Base-by-base conservation (phyloP, 2,329 filamentous ascomycete species). In the Fusarium sulawesiense region DNA sequence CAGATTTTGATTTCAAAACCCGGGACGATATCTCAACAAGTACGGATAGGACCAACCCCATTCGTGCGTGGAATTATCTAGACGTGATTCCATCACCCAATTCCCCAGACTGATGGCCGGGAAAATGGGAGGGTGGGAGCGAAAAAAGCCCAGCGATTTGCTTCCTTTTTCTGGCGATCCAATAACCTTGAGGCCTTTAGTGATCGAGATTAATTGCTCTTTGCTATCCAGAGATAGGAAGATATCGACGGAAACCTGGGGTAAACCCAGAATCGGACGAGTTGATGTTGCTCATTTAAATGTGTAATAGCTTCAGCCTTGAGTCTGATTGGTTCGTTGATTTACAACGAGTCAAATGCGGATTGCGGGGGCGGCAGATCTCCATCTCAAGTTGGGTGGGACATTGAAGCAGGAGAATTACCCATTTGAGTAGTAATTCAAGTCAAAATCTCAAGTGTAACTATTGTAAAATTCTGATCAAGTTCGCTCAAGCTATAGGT, bases 331-430 rank as follows among this genome's bases (percentile, higher is more conserved):
- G 68, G 68, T 21, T 45, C 9, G 4, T 11, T n/a, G 32, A 25
- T 48, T 59, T 41, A 18, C 54, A 58, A 30, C n/a, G 45, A 74
- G 49, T 55, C 48, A 50, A 53, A 47, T 60, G 50, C 50, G 53
- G 64, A 71, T 73, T 73, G 73, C 73, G 73, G 73, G 73, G 71
- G 69, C 64, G 64, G 73, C 59, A 75, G 73, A 75, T 75, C 73
- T 74, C 61, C 62, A 49, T 66, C 41, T 67, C 56, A 54, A 7
- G 45, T 20, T 53, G 44, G 57, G 44, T 30, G 63, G 63, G 16
- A 66, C 60, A 54, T 51, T 44, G 20, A 62, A 51, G 34, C 25
- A 65, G 53, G 25, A 47, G 51, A 48, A 49, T 60, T 60, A 21
- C 30, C 29, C 53, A 7, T 48, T 66, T 60, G 42, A 60, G 42